Conservation (phyloP, 2,329 filamentous ascomycete species). For the Xylaria sp. region DNA sequence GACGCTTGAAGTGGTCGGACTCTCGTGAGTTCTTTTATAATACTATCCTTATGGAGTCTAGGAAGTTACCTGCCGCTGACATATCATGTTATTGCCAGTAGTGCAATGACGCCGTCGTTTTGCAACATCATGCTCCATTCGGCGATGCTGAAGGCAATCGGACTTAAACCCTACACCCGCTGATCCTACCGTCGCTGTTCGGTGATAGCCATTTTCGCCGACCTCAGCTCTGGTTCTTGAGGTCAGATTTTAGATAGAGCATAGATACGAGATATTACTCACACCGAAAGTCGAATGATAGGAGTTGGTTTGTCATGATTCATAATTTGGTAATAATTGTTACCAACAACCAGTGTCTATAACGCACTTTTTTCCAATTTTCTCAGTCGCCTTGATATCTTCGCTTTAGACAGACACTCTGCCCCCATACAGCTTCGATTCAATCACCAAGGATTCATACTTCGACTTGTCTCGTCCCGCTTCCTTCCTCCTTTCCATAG, state of each 20-base stretch:
- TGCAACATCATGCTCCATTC: neutral
- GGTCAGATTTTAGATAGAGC: neutral
- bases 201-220: constrained; percentile 8
- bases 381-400: neutral
- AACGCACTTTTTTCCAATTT: neutral
- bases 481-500: neutral
- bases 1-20: neutral
- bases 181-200: neutral
- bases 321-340: neutral
- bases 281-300: neutral
- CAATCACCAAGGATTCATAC: neutral
- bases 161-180: neutral
- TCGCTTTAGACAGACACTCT: neutral
- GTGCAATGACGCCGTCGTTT: neutral
- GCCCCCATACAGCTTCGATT: neutral
- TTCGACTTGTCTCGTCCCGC: neutral
- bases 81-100: neutral
- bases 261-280: neutral
- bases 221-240: neutral
- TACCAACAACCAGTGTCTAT: neutral
- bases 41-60: neutral
- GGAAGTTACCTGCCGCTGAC: neutral
- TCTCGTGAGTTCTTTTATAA: neutral
- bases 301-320: constrained; percentile 1
- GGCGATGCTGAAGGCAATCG: neutral